phyloP scores from a whole-genome alignment of 371 early-diverging fungal genomes.

The Mucor sp. region DNA sequence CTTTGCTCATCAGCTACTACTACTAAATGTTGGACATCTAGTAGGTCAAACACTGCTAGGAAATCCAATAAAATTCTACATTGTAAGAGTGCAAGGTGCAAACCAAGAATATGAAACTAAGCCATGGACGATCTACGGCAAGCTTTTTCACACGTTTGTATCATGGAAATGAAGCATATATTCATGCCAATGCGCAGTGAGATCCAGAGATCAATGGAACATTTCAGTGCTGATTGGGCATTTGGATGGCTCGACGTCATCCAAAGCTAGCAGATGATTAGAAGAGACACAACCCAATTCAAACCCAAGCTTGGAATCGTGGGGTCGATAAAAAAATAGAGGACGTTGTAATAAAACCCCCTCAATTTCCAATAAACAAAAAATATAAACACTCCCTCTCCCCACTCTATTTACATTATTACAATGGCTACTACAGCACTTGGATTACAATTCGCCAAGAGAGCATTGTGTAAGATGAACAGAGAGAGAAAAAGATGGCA shows the following conservation, averaged over 20 bases:
- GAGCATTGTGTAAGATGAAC: conserved; percentile 46
- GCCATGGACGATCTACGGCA: neutral
- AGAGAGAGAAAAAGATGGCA: neutral
- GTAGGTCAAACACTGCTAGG: too few species aligned
- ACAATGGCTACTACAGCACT: conserved; percentile 45
- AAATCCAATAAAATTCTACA: too few species aligned
- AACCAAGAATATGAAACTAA: too few species aligned
- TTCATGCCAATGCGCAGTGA: neutral
- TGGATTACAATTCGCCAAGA: conserved; percentile 53
- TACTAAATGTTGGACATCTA: too few species aligned
- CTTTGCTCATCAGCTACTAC: too few species aligned
- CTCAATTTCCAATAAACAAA: conserved; percentile 15
- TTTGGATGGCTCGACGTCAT: neutral
- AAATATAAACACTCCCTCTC: conserved; percentile 20
- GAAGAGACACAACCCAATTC: neutral
- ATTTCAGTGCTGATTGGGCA: neutral
- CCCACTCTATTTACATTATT: conserved; percentile 40
- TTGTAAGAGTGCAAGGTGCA: too few species aligned
- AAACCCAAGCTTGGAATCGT: conserved; percentile 2
- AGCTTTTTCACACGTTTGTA: neutral
- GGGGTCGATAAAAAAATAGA: neutral
- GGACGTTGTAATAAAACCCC: conserved; percentile 15
- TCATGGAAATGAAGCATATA: neutral
- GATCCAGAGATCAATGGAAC: neutral
- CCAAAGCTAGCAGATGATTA: neutral